A percentile compares a stretch with the other conserved stretches of the same genome.
Conservation (phyloP, 139 green algal genomes). For the Picochlorum sp. region DNA sequence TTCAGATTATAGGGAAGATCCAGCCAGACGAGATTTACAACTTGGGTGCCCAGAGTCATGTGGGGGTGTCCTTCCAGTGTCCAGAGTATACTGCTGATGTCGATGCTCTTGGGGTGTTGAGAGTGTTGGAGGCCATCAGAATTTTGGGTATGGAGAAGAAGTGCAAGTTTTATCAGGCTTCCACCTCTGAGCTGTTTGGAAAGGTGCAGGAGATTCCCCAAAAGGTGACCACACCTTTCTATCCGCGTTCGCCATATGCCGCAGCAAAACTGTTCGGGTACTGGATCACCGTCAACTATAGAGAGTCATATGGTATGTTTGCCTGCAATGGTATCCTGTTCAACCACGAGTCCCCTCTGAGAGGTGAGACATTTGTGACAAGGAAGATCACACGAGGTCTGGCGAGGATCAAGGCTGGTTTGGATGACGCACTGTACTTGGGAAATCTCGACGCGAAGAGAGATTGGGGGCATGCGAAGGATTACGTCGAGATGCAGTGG, state of each 20-base stretch:
- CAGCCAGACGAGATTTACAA: slow-evolving; percentile 71
- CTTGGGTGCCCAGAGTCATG: slow-evolving; percentile 64
- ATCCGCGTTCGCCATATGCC: slow-evolving; percentile 69
- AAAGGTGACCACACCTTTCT: slow-evolving; percentile 56
- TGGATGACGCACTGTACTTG: slow-evolving; percentile 47
- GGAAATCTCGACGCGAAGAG: slow-evolving; percentile 71
- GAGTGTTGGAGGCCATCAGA: slow-evolving; percentile 59
- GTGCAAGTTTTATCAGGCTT: slow-evolving; percentile 63
- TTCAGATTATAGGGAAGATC: slow-evolving; percentile 25
- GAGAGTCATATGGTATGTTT: slow-evolving; percentile 68
- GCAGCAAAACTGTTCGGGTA: slow-evolving; percentile 65
- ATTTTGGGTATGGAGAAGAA: slow-evolving; percentile 32
- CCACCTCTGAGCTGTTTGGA: slow-evolving; percentile 69
- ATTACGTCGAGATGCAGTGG: slow-evolving; percentile 74
- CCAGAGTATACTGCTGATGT: slow-evolving; percentile 64
- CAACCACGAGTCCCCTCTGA: slow-evolving; percentile 70
- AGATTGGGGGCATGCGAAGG: slow-evolving; percentile 71
- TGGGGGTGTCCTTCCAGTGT: slow-evolving; percentile 64
- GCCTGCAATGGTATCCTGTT: slow-evolving; percentile 76
- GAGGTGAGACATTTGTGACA: slow-evolving; percentile 74
- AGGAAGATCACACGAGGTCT: slow-evolving; percentile 61
- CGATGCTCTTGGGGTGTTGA: slow-evolving; percentile 40
- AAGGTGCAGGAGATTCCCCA: slow-evolving; percentile 65
- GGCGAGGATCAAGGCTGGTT: slow-evolving; percentile 46
- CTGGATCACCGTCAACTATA: slow-evolving; percentile 68